Conservation (phyloP, 2,329 filamentous ascomycete species). For the Elsinoe ampelina region DNA sequence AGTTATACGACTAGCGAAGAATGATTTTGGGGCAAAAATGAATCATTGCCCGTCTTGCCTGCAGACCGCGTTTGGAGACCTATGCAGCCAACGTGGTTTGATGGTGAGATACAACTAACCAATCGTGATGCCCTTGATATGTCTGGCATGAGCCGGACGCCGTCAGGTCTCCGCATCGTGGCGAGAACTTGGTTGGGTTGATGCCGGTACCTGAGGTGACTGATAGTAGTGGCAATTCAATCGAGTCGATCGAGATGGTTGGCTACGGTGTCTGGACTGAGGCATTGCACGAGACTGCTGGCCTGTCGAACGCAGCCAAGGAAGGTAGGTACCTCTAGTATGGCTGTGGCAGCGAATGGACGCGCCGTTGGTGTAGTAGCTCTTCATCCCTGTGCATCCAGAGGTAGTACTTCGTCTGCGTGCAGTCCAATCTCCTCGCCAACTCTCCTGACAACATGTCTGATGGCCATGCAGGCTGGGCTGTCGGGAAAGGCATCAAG, state of each 20-base stretch:
- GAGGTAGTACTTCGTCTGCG: conserved; percentile 22
- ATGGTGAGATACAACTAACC: conserved; percentile 64
- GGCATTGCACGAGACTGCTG: no score
- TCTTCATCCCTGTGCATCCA: background rate
- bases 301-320: no score
- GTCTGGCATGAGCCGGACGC: background rate
- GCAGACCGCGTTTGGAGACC: conserved; percentile 65
- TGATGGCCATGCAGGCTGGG: conserved; percentile 75
- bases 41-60: conserved; percentile 51
- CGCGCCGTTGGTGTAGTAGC: background rate
- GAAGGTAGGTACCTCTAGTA: no score
- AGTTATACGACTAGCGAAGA: conserved; percentile 96
- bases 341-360: no score
- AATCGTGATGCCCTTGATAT: no score
- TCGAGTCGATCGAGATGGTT: no score
- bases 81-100: conserved; percentile 65
- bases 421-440: conserved; percentile 27
- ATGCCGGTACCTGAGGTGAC: no score
- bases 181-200: no score
- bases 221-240: no score
- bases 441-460: conserved; percentile 66
- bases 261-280: no score
- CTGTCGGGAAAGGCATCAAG: conserved; percentile 90
- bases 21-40: conserved; percentile 43
- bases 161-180: no score